Evolutionary conservation across 345 rosid genomes (phyloP).

Genomic region (Clarkia xantiana): DNA sequence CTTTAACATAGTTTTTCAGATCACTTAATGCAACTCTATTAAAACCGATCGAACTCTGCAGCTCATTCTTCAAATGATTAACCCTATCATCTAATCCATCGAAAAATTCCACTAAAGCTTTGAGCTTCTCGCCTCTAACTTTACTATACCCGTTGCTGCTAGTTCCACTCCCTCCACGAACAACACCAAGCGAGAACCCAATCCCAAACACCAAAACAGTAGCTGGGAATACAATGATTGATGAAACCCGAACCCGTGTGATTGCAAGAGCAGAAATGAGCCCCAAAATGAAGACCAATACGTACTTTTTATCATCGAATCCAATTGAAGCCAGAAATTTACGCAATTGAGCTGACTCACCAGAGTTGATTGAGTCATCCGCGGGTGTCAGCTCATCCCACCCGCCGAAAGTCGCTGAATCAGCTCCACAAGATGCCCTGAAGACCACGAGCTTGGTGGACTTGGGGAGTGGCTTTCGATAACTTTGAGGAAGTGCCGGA

Average conservation of each 20-base stretch:
- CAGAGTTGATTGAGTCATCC: slow-evolving; percentile 17
- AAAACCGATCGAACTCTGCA: slow-evolving; percentile 34
- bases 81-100: slow-evolving; percentile 31
- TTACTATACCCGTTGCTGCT: slow-evolving; percentile 26
- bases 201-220: slow-evolving; percentile 35
- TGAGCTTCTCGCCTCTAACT: slow-evolving; percentile 24
- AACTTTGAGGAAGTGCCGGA: too few relatives aligned
- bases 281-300: slow-evolving; percentile 34
- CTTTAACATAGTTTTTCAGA: slow-evolving; percentile 28
- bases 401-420: slow-evolving; percentile 26
- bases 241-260: slow-evolving; percentile 39
- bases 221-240: slow-evolving; percentile 39
- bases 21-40: slow-evolving; percentile 23
- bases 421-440: background rate
- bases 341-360: slow-evolving; percentile 30
- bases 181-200: slow-evolving; percentile 46
- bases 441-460: background rate
- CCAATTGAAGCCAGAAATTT: slow-evolving; percentile 33
- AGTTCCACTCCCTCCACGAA: slow-evolving; percentile 27
- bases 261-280: slow-evolving; percentile 38
- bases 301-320: slow-evolving; percentile 29
- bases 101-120: slow-evolving; percentile 24
- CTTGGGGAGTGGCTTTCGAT: too few relatives aligned
- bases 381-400: slow-evolving; percentile 35
- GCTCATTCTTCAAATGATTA: slow-evolving; percentile 19